A percentile compares a stretch with the other conserved stretches of the same genome.
These are phyloP conservation scores for Endogone sp. DNA, from an alignment of 192 early-diverging fungal species.

Conservation along the genomic window DNA sequence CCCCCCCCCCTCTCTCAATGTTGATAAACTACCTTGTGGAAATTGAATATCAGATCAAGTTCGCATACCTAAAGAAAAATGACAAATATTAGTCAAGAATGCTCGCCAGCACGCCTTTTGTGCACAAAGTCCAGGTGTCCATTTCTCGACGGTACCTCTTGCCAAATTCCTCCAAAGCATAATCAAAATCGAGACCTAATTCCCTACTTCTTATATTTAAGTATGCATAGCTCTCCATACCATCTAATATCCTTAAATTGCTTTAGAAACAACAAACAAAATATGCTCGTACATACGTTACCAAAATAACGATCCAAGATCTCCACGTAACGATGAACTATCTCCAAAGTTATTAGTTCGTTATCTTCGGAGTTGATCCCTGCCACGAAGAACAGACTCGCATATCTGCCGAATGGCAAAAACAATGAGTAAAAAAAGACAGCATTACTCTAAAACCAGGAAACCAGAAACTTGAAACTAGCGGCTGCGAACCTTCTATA, in stretches of 20 bases:
- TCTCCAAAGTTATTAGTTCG: constrained; percentile 88
- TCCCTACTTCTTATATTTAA: too few relatives aligned
- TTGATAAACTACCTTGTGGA: constrained; percentile 59
- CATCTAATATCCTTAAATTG: too few relatives aligned
- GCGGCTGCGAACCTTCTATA: constrained; percentile 55
- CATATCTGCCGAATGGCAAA: constrained; percentile 63
- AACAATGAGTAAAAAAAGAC: background rate
- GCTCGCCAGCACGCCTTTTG: too few relatives aligned
- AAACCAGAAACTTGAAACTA: too few relatives aligned
- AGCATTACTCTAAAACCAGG: constrained; percentile 2
- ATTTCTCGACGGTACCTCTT: too few relatives aligned
- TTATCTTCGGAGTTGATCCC: constrained; percentile 94
- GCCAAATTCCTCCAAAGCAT: too few relatives aligned
- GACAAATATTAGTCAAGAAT: too few relatives aligned
- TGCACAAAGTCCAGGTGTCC: too few relatives aligned
- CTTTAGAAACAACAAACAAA: too few relatives aligned
- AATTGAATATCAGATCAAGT: constrained; percentile 98
- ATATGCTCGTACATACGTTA: constrained; percentile 55
- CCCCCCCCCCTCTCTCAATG: too few relatives aligned
- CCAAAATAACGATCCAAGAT: constrained; percentile 96
- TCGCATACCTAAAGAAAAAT: constrained; percentile 42
- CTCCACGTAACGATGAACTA: constrained; percentile 98
- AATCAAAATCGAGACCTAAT: too few relatives aligned
- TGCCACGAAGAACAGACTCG: constrained; percentile 92
- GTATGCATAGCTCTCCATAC: too few relatives aligned